Conservation (phyloP, 352 stramenopile species). For the Aphanomyces cochlioides region DNA sequence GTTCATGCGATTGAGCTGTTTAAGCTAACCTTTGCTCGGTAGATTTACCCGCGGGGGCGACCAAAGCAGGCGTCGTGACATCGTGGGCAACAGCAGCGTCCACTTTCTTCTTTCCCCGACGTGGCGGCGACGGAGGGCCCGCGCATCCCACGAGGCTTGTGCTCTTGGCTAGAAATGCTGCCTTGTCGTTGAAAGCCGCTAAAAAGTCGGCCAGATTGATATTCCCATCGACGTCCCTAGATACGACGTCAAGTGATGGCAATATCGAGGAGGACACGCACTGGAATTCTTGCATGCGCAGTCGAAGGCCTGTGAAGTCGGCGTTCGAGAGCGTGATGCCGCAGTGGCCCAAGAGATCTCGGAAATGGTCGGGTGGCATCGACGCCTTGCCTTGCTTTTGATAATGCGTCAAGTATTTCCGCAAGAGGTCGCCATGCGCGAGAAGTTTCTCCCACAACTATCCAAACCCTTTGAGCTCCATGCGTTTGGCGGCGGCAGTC, state of each 20-base stretch:
- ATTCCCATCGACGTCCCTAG: conserved; percentile 51
- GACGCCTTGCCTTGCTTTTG: conserved; percentile 48
- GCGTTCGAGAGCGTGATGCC: conserved; percentile 62
- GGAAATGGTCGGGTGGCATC: conserved; percentile 57
- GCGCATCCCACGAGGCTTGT: background rate
- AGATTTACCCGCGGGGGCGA: conserved; percentile 44
- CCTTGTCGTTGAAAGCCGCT: conserved; percentile 44
- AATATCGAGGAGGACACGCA: conserved; percentile 33
- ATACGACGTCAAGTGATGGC: background rate
- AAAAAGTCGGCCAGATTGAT: conserved; percentile 48
- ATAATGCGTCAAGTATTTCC: conserved; percentile 54
- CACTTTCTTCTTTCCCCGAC: conserved; percentile 12
- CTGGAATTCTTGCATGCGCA: conserved; percentile 58
- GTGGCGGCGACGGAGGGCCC: background rate
- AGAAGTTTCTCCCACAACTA: conserved; percentile 66
- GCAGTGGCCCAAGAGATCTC: conserved; percentile 53
- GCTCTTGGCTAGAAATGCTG: background rate
- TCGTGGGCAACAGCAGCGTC: background rate
- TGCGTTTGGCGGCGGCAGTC: no score
- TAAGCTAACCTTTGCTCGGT: conserved; percentile 54
- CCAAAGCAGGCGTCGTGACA: conserved; percentile 34
- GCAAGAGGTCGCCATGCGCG: conserved; percentile 44
- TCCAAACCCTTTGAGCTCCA: no score
- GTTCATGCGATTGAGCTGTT: background rate
- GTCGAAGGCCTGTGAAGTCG: conserved; percentile 60